phyloP scores from a whole-genome alignment of 2,329 filamentous ascomycete species.

The Aspergillus ochraceus region DNA sequence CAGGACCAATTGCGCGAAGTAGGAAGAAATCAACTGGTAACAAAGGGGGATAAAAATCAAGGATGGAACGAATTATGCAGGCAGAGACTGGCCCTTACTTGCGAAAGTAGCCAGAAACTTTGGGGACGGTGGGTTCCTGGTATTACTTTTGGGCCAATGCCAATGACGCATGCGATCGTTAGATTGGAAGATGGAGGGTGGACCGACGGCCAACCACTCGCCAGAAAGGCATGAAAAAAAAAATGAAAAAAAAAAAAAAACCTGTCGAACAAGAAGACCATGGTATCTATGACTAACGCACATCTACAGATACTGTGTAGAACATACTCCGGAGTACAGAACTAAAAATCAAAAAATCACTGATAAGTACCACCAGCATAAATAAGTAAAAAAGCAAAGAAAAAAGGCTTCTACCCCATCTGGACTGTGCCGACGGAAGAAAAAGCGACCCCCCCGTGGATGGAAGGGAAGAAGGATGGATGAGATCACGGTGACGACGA shows the following conservation, averaged over 20 bases:
- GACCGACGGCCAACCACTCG: conserved; percentile 14
- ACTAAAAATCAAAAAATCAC: too few relatives aligned
- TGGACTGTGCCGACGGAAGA: conserved; percentile 1
- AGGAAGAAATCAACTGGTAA: neutral
- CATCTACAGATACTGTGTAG: too few relatives aligned
- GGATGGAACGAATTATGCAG: conserved; percentile 7
- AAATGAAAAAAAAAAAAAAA: neutral
- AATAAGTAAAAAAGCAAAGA: too few relatives aligned
- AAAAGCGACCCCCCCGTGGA: neutral
- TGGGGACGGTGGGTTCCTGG: conserved; percentile 23
- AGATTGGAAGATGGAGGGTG: conserved; percentile 15
- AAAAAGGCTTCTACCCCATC: too few relatives aligned
- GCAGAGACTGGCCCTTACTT: conserved; percentile 19
- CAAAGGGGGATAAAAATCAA: neutral
- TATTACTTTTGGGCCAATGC: conserved; percentile 23
- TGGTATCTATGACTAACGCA: too few relatives aligned
- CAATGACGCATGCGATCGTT: conserved; percentile 13
- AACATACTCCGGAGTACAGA: too few relatives aligned
- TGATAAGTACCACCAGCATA: too few relatives aligned
- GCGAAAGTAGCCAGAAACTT: conserved; percentile 15
- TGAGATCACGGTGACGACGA: conserved; percentile 44
- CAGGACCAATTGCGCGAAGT: neutral
- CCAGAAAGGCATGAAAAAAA: conserved; percentile 1
- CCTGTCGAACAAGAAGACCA: too few relatives aligned
- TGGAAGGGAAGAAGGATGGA: conserved; percentile 14